Conservation (phyloP, 2,329 filamentous ascomycete species). For the Ophiostoma piceae region DNA sequence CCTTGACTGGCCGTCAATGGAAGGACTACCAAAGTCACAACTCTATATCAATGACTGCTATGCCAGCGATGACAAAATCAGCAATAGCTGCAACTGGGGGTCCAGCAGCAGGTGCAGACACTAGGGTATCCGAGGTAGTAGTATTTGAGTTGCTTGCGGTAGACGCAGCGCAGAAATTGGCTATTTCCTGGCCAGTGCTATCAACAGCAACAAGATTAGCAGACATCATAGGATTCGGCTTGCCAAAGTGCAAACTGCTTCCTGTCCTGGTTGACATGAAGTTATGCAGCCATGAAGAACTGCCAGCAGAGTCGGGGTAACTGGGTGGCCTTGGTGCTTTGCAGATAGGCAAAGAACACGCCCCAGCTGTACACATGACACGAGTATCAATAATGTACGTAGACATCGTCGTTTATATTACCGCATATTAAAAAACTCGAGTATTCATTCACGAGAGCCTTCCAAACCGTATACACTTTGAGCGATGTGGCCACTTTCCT, state of each 20-base stretch:
- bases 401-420: not conserved
- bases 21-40: not conserved
- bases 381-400: too few species aligned
- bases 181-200: constrained; percentile 9
- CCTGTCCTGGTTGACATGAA: constrained; percentile 32
- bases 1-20: not conserved
- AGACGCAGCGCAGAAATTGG: constrained; percentile 17
- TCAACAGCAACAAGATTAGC: constrained; percentile 26
- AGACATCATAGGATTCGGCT: constrained; percentile 18
- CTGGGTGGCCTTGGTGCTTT: constrained; percentile 28
- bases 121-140: not conserved
- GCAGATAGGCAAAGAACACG: too few species aligned
- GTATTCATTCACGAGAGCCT: not conserved
- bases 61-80: not conserved
- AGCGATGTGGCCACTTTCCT: too few species aligned
- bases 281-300: constrained; percentile 34
- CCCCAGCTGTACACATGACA: too few species aligned
- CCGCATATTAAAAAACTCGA: not conserved
- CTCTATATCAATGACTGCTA: not conserved
- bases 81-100: not conserved
- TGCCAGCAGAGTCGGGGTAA: constrained; percentile 30
- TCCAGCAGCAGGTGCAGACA: not conserved
- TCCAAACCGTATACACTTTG: not conserved
- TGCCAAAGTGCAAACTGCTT: constrained; percentile 29
- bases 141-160: not conserved